Evolutionary conservation across 1,284 basidiomycete genomes (phyloP).

Genomic region (Trametes hirsuta): DNA sequence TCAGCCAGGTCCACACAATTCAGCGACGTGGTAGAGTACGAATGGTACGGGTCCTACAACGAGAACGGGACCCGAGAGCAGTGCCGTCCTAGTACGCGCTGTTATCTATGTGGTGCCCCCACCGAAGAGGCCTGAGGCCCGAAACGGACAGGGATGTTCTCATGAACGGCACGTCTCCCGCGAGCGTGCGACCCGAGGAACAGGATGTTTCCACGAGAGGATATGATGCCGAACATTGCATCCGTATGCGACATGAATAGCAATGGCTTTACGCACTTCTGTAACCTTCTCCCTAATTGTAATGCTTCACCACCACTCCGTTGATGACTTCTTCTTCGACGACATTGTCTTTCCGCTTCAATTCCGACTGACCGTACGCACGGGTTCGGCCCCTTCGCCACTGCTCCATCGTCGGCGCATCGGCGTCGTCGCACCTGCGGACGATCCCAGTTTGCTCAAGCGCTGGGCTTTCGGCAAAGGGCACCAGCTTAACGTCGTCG

Average conservation of each 20-base stretch:
- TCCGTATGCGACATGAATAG: not conserved
- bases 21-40: no score
- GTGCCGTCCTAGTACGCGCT: no score
- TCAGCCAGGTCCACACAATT: no score
- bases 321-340: constrained; percentile 48
- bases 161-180: not conserved
- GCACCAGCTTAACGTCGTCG: constrained; percentile 39
- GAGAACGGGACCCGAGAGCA: no score
- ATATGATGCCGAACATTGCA: not conserved
- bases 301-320: constrained; percentile 48
- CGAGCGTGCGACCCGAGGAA: constrained; percentile 1
- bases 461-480: constrained; percentile 44
- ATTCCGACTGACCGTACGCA: constrained; percentile 37
- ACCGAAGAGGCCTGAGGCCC: no score
- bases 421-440: constrained; percentile 34
- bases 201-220: no score
- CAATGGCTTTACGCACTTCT: not conserved
- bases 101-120: no score
- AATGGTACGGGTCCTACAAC: no score
- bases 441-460: constrained; percentile 39
- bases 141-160: not conserved
- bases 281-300: constrained; percentile 37
- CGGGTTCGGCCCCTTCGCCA: constrained; percentile 41
- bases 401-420: constrained; percentile 39
- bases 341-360: constrained; percentile 39